Conservation (phyloP, 306 rosid species). For the Carpinus fangiana region DNA sequence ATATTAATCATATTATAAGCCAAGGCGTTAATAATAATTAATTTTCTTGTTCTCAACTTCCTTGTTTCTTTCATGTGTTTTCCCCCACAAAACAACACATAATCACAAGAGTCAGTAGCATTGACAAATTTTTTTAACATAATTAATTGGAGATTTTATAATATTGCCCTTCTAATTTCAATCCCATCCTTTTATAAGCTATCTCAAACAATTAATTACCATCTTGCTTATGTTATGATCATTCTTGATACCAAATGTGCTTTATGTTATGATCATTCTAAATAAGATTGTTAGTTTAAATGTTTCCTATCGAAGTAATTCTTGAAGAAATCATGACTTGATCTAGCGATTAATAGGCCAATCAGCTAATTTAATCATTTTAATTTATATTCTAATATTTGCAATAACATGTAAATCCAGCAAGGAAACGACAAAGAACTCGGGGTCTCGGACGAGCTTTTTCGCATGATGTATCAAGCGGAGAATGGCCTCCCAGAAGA, state of each 20-base stretch:
- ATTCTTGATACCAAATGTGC: background rate
- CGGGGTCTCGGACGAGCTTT: background rate
- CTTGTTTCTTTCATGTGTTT: no score
- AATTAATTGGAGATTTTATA: background rate
- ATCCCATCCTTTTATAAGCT: no score
- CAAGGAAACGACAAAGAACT: background rate
- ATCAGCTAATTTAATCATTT: no score
- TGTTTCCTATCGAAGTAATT: background rate
- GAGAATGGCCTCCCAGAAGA: background rate
- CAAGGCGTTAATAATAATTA: no score
- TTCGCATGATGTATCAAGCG: background rate
- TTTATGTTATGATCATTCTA: background rate
- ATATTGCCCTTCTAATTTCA: no score
- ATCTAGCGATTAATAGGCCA: constrained; percentile 16
- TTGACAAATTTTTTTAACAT: no score
- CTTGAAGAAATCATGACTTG: no score
- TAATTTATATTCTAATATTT: background rate
- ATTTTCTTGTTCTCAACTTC: no score
- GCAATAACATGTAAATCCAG: constrained; percentile 6
- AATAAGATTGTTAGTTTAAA: background rate
- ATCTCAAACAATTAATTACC: background rate
- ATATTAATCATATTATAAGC: no score
- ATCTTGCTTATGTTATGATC: background rate
- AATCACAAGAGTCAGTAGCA: no score
- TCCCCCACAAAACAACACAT: no score